Base-by-base conservation (phyloP, 768 basidiomycete species). In the Boletus sp. region DNA sequence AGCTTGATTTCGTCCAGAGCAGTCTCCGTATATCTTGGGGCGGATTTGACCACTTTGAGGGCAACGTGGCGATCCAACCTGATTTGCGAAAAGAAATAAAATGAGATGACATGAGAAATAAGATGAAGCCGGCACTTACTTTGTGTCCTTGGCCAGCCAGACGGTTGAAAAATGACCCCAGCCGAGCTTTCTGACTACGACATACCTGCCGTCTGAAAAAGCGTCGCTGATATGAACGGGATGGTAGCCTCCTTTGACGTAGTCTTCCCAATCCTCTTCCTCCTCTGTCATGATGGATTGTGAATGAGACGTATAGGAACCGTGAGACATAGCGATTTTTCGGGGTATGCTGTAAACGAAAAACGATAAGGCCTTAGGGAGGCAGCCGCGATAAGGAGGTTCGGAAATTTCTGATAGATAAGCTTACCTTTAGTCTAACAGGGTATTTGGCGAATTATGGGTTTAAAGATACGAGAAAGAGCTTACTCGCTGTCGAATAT, bases 1-100 rank as follows among this genome's bases (percentile, higher is more conserved):
- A 99, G 89, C 71, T 98, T 98, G 76, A 99, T 98, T 77, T 99
- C 97, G 77, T 99, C 97, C 35, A 98, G 79, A 0, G 97, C 97
- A 0, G 97, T 99, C 70, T 99, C 96, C 1, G 96, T 99, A 74
- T 99, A 99, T 48, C 97, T 81, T 0, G 89, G 86, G 0, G 96
- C 97, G 15, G 95, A 97, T 75, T 98, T 99, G 73, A 99, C 97
- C 68, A 99, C 92, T 75, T 99, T 99, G 71, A 99, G 87, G 14
- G 97, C 97, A 66, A 99, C 97, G 75, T 99, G 97, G 48, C 94
- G 90, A 64, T 91, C 87, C 76, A 94, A 80, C 70, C 96, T 99
- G 75, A 57, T 55, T 62, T 28, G 20, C 8, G 50, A 57, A 59
- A 52, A 50, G 32, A 60, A 62, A 66, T 57, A 54, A 51, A 57